phyloP scores from a whole-genome alignment of 2,329 filamentous ascomycete species.

The Bisporella sp. region DNA sequence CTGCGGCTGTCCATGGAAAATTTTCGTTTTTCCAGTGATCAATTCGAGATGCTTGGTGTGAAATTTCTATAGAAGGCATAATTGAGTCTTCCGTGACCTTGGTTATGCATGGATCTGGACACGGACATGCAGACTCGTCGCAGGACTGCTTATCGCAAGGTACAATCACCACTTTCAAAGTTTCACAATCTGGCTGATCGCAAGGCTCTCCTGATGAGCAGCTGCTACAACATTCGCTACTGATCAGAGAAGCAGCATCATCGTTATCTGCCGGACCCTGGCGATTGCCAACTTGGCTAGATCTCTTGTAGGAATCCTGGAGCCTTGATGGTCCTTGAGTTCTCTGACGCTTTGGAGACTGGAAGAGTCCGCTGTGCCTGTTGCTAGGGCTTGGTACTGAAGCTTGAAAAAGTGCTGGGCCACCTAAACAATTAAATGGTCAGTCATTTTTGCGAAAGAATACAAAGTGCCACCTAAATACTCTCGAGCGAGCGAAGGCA shows the following conservation, averaged over 20 bases:
- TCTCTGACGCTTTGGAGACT: too few relatives aligned
- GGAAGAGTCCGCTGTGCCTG: too few relatives aligned
- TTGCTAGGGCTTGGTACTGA: too few relatives aligned
- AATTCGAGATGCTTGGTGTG: background rate
- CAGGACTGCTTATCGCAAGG: conserved; percentile 15
- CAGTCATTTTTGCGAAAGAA: too few relatives aligned
- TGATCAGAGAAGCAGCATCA: background rate
- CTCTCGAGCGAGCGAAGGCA: too few relatives aligned
- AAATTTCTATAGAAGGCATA: background rate
- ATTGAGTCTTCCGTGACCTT: background rate
- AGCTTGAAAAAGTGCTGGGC: too few relatives aligned
- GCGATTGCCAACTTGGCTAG: too few relatives aligned
- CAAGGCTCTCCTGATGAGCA: conserved; percentile 19
- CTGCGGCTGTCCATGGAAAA: background rate
- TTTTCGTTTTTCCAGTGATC: background rate
- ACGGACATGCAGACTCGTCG: conserved; percentile 13
- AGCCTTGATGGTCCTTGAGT: too few relatives aligned
- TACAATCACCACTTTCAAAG: conserved; percentile 8
- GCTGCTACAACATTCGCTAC: conserved; percentile 23
- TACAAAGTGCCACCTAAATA: too few relatives aligned
- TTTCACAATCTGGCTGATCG: conserved; percentile 17
- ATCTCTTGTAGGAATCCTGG: too few relatives aligned
- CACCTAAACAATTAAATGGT: too few relatives aligned
- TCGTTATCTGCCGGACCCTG: too few relatives aligned
- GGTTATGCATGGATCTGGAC: conserved; percentile 12